Evolutionary conservation across 139 green algal genomes (phyloP), one percentile per base, ranked within the genome.

Genomic region (Dunaliella primolecta): DNA sequence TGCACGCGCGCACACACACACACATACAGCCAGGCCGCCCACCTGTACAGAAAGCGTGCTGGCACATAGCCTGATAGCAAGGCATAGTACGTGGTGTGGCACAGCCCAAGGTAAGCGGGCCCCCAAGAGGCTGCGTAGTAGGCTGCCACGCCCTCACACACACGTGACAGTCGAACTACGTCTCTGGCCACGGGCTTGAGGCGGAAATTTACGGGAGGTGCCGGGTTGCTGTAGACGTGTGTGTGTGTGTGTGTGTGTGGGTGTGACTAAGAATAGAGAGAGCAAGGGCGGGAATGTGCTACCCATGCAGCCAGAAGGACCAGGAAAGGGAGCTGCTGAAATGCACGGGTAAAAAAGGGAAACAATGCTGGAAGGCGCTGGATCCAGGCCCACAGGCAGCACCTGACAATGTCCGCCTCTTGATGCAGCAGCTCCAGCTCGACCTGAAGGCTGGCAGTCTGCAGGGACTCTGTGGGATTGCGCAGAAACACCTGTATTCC

Each of bases 61-160:
- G 46, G 46, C 46, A 64, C 46, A 15, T 25, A 64, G 15, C 46
- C 46, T 15, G 46, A 64, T 15, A 64, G 46, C 46, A 64, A 7
- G 7, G 46, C 46, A 15, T 64, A 64, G 15, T 25, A 64, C 46
- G 46, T 33, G n/a, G 30, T 36, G 30, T 33, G 75, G 75, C 75
- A 80, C n/a, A 80, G 75, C 2, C n/a, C 75, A 36, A 33, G 36
- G n/a, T 38, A 11, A 11, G 75, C 75, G 2, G 75, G 75, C n/a
- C 75, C 75, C 75, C 75, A 80, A 27, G 75, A 37, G 75, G 75
- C 75, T 21, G 75, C 29, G 75, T 80, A 80, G 75, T 80, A 80
- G 3, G 75, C 75, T 21, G 75, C 27, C 75, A 80, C 75, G 36
- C 75, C 75, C n/a, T n/a, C 33, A 33, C 75, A 80, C 75, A 36